Base-by-base conservation (phyloP, 1,139 yeast species). In the Yamadazyma epiphylla region DNA sequence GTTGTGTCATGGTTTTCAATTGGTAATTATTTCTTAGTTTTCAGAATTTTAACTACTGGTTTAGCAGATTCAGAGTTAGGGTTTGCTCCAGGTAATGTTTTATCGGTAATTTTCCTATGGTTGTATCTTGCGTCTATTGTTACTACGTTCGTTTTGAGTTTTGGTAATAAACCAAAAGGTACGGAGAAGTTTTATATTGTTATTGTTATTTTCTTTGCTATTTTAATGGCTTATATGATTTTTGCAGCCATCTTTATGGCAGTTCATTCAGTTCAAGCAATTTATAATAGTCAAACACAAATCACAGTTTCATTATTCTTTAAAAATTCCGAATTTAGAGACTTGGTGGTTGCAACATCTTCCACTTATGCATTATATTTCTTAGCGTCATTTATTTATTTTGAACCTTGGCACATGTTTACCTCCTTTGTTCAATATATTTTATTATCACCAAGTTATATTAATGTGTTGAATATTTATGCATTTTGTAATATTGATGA, bases 81-180 rank as follows among this genome's bases (percentile, higher is more conserved):
- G 28, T 68, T 68, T 49, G 74, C 77, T 1, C 91, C 88, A 1
- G 94, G 96, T 19, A 78, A 77, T 35, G 68, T 83, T 5, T 64
- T 91, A 20, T 80, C 94, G 3, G 91, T 85, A 6, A 70, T 89
- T 1, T 83, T 91, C 51, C 59, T 89, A 12, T 91, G 97, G 96
- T 61, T 91, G 22, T 91, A 91, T 50, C 70, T 87, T 34, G 86
- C 91, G 3, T 86, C 95, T 10, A 58, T 91, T n/a, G 83, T 87
- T 11, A 83, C 96, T 2, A 87, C 95, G 12, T 91, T 91, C 57
- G 89, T 91, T 32, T 63, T 91, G 40, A 80, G 96, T 29, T 81
- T 91, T 58, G 98, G 98, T 51, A 91, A 91, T 54, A 81, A 89
- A 35, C 98, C 98, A 2, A 82, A 80, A 46, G 96, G 97, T 24